Evolutionary conservation across 75 land plant genomes (phyloP).

Genomic region (Azolla pinnata): DNA sequence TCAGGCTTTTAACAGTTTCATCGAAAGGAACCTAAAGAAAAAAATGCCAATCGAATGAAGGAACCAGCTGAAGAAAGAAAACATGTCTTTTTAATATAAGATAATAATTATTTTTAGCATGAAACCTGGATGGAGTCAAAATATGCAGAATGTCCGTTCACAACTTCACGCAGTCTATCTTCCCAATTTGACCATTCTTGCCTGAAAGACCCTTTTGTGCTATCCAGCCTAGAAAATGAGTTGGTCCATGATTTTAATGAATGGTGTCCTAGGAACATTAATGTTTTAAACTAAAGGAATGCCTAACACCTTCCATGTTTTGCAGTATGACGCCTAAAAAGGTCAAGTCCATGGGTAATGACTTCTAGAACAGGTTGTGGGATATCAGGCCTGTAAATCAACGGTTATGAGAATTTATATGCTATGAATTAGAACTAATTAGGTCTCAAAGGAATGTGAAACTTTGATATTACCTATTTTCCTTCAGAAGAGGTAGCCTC

Average conservation of each 20-base stretch:
- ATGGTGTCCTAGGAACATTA: not conserved
- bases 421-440: not conserved
- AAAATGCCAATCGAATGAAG: not conserved
- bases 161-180: conserved; percentile 34
- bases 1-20: conserved; percentile 43
- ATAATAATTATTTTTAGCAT: not conserved
- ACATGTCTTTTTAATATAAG: not conserved
- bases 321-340: conserved; percentile 50
- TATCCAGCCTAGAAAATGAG: conserved; percentile 42
- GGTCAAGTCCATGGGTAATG: conserved; percentile 66
- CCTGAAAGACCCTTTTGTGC: conserved; percentile 61
- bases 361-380: conserved; percentile 45
- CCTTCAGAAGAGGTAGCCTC: conserved; percentile 73
- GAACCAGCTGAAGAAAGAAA: not conserved
- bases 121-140: conserved; percentile 63
- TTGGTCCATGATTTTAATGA: not conserved
- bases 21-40: conserved; percentile 72
- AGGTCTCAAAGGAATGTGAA: not conserved
- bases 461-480: conserved; percentile 42
- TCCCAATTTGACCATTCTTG: conserved; percentile 80
- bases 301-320: conserved; percentile 66
- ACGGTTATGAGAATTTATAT: not conserved
- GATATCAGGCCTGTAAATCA: conserved; percentile 45
- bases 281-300: not conserved
- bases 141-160: conserved; percentile 45